Evolutionary conservation across 345 rosid genomes (phyloP).

Genomic region (Brassica rapa): DNA sequence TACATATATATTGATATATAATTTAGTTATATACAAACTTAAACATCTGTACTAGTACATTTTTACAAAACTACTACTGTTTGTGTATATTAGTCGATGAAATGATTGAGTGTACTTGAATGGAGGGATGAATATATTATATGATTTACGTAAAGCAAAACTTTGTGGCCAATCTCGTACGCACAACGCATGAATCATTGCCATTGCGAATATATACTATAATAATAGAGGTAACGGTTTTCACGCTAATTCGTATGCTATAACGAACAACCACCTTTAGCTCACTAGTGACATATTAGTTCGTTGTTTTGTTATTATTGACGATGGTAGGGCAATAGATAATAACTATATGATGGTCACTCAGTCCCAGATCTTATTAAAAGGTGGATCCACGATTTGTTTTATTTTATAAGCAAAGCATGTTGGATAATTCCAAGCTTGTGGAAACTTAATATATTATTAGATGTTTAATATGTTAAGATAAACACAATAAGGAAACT

Average conservation of each 20-base stretch:
- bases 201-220: background rate
- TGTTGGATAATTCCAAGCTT: no score
- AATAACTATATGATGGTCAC: background rate
- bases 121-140: background rate
- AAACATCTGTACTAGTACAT: background rate
- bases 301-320: background rate
- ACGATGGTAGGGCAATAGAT: constrained; percentile 17
- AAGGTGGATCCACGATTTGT: constrained; percentile 30
- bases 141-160: constrained; percentile 4
- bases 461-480: no score
- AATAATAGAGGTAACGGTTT: constrained; percentile 27
- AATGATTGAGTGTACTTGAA: constrained; percentile 9
- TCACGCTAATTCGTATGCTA: constrained; percentile 30
- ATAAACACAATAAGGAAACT: no score
- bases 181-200: constrained; percentile 26
- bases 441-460: no score
- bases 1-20: background rate
- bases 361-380: background rate
- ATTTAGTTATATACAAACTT: background rate
- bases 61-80: background rate
- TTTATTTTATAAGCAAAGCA: constrained; percentile 22
- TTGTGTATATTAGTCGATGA: background rate
- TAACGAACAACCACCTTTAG: constrained; percentile 30
- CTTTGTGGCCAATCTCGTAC: constrained; percentile 26
- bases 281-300: constrained; percentile 11